Percentiles rank a stretch among this genome's conserved stretches.
Evolutionary conservation across 352 stramenopile species (phyloP).

Genomic region (Plasmopara muralis): DNA sequence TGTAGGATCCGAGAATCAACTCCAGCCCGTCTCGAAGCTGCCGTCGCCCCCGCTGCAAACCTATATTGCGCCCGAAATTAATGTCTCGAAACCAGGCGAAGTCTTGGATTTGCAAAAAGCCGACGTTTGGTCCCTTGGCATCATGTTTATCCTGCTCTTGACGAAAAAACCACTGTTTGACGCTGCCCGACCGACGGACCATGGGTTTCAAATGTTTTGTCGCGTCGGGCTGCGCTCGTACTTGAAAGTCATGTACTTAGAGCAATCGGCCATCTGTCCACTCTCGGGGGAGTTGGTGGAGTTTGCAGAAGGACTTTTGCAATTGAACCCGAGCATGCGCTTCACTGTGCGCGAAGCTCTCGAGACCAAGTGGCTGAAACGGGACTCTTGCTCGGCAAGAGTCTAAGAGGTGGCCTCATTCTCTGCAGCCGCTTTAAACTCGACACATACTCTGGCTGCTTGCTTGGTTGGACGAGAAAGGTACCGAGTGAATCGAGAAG

Average conservation of each 20-base stretch:
- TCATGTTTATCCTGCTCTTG: conserved; percentile 51
- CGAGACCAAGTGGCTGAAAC: conserved; percentile 46
- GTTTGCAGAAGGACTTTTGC: conserved; percentile 79
- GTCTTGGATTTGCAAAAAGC: conserved; percentile 44
- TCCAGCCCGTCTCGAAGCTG: conserved; percentile 18
- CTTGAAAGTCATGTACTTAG: conserved; percentile 56
- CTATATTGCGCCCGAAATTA: conserved; percentile 55
- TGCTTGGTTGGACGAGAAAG: no score
- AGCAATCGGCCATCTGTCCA: conserved; percentile 49
- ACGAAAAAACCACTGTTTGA: conserved; percentile 57
- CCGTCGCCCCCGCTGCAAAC: conserved; percentile 29
- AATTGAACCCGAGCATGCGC: conserved; percentile 73
- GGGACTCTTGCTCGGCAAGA: conserved; percentile 12
- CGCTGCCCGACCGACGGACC: conserved; percentile 31
- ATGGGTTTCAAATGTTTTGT: conserved; percentile 47
- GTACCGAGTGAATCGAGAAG: no score
- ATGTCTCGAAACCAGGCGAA: conserved; percentile 13
- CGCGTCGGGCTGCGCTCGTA: conserved; percentile 44
- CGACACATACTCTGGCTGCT: no score
- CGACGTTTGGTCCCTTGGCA: conserved; percentile 53
- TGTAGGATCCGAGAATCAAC: conserved; percentile 43
- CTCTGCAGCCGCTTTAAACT: no score
- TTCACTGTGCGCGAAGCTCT: conserved; percentile 70
- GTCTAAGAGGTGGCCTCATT: no score
- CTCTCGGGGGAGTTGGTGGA: conserved; percentile 58